These are phyloP conservation scores for Rhizophora apiculata DNA, from an alignment of 345 rosid genomes.

Conservation along the genomic window DNA sequence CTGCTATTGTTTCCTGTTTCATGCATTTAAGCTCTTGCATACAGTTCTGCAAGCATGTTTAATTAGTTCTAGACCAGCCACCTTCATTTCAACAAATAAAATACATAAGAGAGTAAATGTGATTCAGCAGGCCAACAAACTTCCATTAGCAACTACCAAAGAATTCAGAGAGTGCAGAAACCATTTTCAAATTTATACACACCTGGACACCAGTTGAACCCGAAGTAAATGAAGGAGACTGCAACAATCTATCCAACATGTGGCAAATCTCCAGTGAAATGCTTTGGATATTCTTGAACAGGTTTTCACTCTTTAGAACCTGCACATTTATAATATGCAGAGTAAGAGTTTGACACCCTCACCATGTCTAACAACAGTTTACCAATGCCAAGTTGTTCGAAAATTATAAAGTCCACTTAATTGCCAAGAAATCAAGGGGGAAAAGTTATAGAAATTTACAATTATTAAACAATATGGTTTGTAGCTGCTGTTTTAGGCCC, in stretches of 20 bases:
- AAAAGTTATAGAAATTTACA: background rate
- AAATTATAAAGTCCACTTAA: background rate
- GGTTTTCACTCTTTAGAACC: constrained; percentile 58
- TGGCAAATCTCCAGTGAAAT: constrained; percentile 64
- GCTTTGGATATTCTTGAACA: constrained; percentile 51
- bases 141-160: background rate
- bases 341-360: background rate
- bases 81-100: background rate
- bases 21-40: constrained; percentile 58
- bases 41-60: constrained; percentile 47
- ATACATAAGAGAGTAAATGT: background rate
- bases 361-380: background rate
- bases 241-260: constrained; percentile 40
- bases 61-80: constrained; percentile 24
- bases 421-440: background rate
- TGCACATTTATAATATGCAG: constrained; percentile 24
- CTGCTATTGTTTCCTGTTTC: constrained; percentile 44
- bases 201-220: constrained; percentile 60
- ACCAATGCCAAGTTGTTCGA: background rate
- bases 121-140: constrained; percentile 5
- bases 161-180: background rate
- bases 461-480: background rate
- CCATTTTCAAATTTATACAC: constrained; percentile 10
- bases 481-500: background rate
- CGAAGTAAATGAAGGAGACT: constrained; percentile 46